Evolutionary conservation across 139 green algal species (phyloP), one percentile per base, ranked within the genome.

Genomic region (Ettlia oleoabundans): DNA sequence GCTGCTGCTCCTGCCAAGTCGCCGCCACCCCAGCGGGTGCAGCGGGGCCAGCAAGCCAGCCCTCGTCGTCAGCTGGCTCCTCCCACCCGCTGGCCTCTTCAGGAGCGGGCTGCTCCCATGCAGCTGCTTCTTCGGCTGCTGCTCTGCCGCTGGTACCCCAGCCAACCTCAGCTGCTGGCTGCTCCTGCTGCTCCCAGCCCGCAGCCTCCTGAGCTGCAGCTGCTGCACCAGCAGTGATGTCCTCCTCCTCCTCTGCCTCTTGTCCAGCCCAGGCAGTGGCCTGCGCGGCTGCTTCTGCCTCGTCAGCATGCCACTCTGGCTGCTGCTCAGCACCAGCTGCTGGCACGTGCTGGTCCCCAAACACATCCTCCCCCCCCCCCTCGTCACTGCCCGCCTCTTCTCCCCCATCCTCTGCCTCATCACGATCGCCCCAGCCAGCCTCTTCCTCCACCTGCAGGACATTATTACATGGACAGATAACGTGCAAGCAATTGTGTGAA

Each of bases 381-480:
- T 58, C 47, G 47, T 58, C 47, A 58, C 47, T 58, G 47, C 47
- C 47, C 47, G 47, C 32, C 53, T 67, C 32, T 21, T 58, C 2
- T 13, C 2, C 67, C 1, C 24, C 67, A 38, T 33, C 67, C 37
- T 38, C 67, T 2, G 38, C 13, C 15, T 1, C 33, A 21, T 19
- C 33, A 33, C 51, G 62, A 10, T 52, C 63, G 51, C 78, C 78
- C 78, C 78, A 83, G 42, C 78, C 78, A 24, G 78, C 66, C 51
- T 83, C 78, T 35, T 83, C 78, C 66, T 83, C 78, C 65, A 83
- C 78, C 78, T 83, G 78, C 26, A 66, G n/a, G 37, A 2, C 47
- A 58, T 10, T 58, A 15, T 10, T 10, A 24, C 47, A 58, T 10
- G 47, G 15, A 15, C 47, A 58, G 10, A 15, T 58, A n/a, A n/a